Base-by-base conservation (phyloP, 345 rosid genomes). In the Citrus australasica region DNA sequence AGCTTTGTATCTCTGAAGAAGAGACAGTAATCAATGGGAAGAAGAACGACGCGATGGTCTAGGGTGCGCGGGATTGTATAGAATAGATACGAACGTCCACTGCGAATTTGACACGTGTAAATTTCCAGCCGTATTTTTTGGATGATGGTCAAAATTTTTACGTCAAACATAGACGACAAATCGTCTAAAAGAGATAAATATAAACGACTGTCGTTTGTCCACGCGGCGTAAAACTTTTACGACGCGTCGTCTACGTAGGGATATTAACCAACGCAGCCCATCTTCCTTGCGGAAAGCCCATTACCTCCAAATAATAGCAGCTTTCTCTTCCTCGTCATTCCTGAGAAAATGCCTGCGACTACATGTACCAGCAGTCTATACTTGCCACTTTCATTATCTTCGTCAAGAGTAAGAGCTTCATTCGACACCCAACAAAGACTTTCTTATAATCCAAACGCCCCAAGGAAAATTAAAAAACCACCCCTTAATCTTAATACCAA, bases 401-500 rank as follows among this genome's bases (percentile, higher is more conserved):
- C 68, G 33, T 32, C 68, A 32, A 80, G 82, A 27, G 83, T 89
- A 62, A 86, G 85, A 85, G 94, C 92, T 85, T 86, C 94, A 7
- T 91, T 88, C 85, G 98, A 91, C 86, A 91, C 90, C 60, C 85
- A 87, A 24, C 88, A 87, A 65, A 87, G 87, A 63, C 89, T 86
- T 66, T 78, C 91, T 14, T 92, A 93, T 88, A 92, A 92, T 60
- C 98, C 86, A 40, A 91, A 92, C 83, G 84, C 98, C 72, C 98
- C 98, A 10, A 82, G 85, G 27, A 88, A 85, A 33, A 85, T 79
- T 53, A 83, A 84, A 60, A 86, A 79, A 56, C 79, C 25, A 60
- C 78, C 21, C 32, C 83, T 82, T 53, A 64, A 73, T 8, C 48
- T 77, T 1, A 81, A 79, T 64, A 58, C 86, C 21, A 48, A 48